Base-by-base conservation (phyloP, 768 basidiomycete species). In the Pulveroboletus sp. region DNA sequence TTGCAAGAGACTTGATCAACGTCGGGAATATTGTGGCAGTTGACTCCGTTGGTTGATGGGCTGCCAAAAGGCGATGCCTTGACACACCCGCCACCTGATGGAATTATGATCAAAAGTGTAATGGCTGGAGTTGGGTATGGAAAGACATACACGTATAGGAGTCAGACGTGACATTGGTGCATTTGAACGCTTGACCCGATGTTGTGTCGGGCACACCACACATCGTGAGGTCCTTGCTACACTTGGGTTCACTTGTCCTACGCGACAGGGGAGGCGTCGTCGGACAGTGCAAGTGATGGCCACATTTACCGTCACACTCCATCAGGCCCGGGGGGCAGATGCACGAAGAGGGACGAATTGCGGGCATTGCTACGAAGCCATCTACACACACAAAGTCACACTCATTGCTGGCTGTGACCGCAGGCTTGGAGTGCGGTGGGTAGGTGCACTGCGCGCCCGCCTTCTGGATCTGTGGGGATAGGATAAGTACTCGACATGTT, bases 1-100 rank as follows among this genome's bases (percentile, higher is more conserved):
- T 24, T n/a, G 57, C 72, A 73, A 10, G 60, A 46, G 7, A 67
- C 71, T 10, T 54, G 46, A 4, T 52, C 57, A 32, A 69, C 65
- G 33, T 64, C 41, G 5, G 64, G 56, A 41, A 73, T 63, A 1
- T 56, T 44, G 24, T 62, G 64, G 49, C 71, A 73, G 48, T 73
- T 65, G 14, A 62, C 56, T 5, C 70, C 71, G 1, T 5, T 18
- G 0, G 44, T 44, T 5, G 55, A 49, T 8, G 53, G 39, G 15
- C 39, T 35, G n/a, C 55, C 56, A 32, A 62, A 58, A 18, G 63
- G 54, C 37, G 59, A 56, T 3, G 57, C 50, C 38, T 61, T 51
- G 45, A 59, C 55, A 39, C 71, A 73, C 1, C 71, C 72, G 3
- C 72, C 72, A 42, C 71, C 71, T 73, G 41, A 7, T 24, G 5